Evolutionary conservation across 345 rosid genomes (phyloP).

Genomic region (thale cress (Arabidopsis thaliana)): DNA sequence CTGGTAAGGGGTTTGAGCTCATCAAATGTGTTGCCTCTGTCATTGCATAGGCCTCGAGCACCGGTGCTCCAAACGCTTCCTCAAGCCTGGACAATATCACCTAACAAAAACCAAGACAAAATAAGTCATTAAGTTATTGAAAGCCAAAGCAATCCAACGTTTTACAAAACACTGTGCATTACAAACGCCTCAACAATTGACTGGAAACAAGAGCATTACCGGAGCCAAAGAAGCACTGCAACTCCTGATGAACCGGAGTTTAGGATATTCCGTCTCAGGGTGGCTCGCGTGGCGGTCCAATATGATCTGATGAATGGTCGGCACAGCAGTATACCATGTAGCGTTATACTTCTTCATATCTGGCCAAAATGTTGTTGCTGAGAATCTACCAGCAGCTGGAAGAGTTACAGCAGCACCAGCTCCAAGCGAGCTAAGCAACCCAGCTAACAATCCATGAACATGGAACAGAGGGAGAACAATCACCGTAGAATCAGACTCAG

Average conservation of each 20-base stretch:
- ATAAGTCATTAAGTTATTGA: not conserved
- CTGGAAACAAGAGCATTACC: constrained; percentile 20
- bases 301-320: constrained; percentile 89
- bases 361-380: constrained; percentile 80
- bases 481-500: constrained; percentile 80
- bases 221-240: constrained; percentile 94
- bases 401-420: constrained; percentile 83
- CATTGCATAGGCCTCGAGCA: constrained; percentile 94
- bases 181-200: not conserved
- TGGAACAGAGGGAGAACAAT: constrained; percentile 84
- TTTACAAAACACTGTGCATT: not conserved
- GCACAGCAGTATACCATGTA: constrained; percentile 96
- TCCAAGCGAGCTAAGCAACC: constrained; percentile 68
- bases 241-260: constrained; percentile 82
- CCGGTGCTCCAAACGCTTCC: constrained; percentile 79
- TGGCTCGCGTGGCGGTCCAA: constrained; percentile 68
- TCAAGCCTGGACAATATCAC: constrained; percentile 74
- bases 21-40: constrained; percentile 84
- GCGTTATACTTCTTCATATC: constrained; percentile 73
- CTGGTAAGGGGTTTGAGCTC: constrained; percentile 84
- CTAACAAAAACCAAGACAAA: constrained; percentile 30
- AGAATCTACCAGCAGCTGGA: constrained; percentile 83
- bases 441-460: constrained; percentile 85
- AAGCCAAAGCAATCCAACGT: not conserved
- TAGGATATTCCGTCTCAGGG: constrained; percentile 68